Conservation (phyloP, 352 stramenopile genomes). For the Lagenidium sp. region DNA sequence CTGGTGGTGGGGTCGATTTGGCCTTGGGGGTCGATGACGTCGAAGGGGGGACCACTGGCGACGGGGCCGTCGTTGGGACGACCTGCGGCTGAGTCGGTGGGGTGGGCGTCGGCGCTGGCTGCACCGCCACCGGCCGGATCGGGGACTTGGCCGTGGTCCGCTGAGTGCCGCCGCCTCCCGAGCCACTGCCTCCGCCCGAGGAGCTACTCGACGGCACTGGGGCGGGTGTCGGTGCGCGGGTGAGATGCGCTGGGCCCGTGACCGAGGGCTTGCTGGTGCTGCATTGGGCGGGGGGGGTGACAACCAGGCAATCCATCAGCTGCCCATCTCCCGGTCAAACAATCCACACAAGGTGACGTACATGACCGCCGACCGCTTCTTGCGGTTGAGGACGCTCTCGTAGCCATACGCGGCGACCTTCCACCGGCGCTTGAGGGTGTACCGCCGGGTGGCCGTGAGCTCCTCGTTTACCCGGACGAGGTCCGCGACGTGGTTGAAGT, state of each 20-base stretch:
- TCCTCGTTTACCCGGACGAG: constrained; percentile 40
- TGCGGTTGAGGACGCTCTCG: constrained; percentile 63
- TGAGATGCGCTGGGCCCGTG: constrained; percentile 10
- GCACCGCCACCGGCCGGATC: background rate
- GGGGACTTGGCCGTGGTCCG: constrained; percentile 3
- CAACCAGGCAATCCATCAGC: too few relatives aligned
- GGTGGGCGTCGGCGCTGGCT: constrained; percentile 1
- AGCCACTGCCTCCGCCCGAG: background rate
- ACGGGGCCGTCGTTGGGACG: background rate
- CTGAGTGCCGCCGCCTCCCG: too few relatives aligned
- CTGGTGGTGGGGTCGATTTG: too few relatives aligned
- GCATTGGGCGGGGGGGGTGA: background rate
- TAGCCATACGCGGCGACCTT: constrained; percentile 57
- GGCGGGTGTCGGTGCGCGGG: constrained; percentile 1
- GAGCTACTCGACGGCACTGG: constrained; percentile 1
- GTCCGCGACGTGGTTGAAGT: constrained; percentile 66
- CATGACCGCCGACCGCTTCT: constrained; percentile 39
- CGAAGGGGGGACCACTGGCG: constrained; percentile 1
- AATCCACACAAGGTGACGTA: constrained; percentile 1
- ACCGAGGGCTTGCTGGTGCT: constrained; percentile 7
- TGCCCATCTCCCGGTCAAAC: background rate
- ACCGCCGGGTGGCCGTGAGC: constrained; percentile 34
- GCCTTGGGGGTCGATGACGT: too few relatives aligned
- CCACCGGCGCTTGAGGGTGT: constrained; percentile 61
- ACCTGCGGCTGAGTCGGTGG: background rate